Conservation (phyloP, 129 eudicot species). For the Saussurea involucrata region DNA sequence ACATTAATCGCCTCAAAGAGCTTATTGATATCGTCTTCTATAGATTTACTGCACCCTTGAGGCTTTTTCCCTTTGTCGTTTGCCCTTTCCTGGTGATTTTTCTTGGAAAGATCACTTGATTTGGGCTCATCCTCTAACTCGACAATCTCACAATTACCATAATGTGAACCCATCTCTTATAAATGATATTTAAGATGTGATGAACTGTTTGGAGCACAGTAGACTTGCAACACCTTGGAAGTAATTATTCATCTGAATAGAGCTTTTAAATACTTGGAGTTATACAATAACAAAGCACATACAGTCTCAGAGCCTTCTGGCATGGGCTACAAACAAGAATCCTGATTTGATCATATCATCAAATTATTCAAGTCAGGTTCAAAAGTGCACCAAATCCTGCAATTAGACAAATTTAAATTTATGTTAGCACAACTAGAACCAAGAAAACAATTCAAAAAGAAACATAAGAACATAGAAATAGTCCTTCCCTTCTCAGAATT, state of each 20-base stretch:
- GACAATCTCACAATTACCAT: slow-evolving; percentile 59
- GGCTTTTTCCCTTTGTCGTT: slow-evolving; percentile 46
- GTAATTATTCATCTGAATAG: background rate
- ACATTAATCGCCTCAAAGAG: slow-evolving; percentile 67
- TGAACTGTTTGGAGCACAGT: background rate
- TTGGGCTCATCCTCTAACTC: slow-evolving; percentile 51
- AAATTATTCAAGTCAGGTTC: background rate
- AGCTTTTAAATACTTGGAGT: background rate
- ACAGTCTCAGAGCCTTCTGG: background rate
- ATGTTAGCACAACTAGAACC: background rate
- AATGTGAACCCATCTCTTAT: slow-evolving; percentile 41
- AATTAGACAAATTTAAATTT: background rate
- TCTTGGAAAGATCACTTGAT: slow-evolving; percentile 18
- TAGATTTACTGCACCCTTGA: slow-evolving; percentile 36
- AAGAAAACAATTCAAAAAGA: background rate
- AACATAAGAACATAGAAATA: background rate
- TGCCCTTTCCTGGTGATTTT: slow-evolving; percentile 12
- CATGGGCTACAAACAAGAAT: background rate
- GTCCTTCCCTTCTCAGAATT: background rate
- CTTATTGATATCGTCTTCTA: slow-evolving; percentile 73
- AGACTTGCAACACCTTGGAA: background rate
- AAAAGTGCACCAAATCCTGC: slow-evolving; percentile 17
- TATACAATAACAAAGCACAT: background rate
- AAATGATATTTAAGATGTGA: background rate
- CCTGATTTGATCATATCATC: background rate